These are phyloP conservation scores for Cnidoscolus chayamansa DNA, from an alignment of 441 rosid species.

Conservation along the genomic window DNA sequence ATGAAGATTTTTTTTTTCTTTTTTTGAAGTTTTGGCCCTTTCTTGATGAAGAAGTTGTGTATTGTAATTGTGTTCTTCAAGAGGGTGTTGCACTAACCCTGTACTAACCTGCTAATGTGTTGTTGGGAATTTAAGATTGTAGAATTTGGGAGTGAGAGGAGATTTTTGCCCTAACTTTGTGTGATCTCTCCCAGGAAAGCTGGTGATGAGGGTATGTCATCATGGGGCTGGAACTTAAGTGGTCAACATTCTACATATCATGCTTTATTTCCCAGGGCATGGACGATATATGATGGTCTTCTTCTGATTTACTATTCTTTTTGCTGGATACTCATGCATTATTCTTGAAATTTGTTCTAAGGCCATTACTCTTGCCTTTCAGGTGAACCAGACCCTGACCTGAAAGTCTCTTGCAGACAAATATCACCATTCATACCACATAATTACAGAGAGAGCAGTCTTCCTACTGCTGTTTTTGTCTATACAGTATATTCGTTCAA, in stretches of 20 bases:
- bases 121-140: conserved; percentile 4
- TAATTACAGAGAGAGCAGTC: conserved; percentile 96
- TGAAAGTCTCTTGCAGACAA: conserved; percentile 94
- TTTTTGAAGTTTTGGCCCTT: conserved; percentile 5
- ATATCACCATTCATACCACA: conserved; percentile 97
- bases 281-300: conserved; percentile 96
- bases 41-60: conserved; percentile 8
- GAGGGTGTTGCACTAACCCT: not conserved
- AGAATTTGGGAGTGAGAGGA: not conserved
- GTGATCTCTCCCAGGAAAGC: conserved; percentile 54
- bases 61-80: conserved; percentile 4
- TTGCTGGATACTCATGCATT: conserved; percentile 12
- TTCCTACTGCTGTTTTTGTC: conserved; percentile 89
- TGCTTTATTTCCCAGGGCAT: conserved; percentile 96
- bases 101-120: not conserved
- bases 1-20: not conserved
- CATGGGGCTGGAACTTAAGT: conserved; percentile 97
- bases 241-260: conserved; percentile 98
- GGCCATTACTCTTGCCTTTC: conserved; percentile 29
- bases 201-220: conserved; percentile 78
- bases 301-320: conserved; percentile 14
- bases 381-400: conserved; percentile 99
- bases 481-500: conserved; percentile 64
- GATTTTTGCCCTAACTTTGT: conserved; percentile 9
- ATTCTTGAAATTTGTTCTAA: conserved; percentile 20